Conservation (phyloP, 352 stramenopile species). For the Stramenopiles sp. region DNA sequence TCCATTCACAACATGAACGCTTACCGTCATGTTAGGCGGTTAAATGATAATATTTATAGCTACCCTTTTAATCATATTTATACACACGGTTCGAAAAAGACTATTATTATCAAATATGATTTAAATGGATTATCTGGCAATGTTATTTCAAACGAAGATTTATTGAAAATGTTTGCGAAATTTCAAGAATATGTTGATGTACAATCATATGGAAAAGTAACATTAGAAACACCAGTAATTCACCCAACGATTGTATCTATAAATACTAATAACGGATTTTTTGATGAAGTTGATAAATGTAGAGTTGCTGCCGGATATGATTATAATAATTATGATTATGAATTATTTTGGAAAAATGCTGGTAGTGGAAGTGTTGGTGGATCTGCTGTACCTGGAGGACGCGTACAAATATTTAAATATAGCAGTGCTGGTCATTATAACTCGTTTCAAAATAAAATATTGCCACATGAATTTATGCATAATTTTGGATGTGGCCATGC, state of each 20-base stretch:
- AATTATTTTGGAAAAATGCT: not conserved
- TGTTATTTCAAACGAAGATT: not conserved
- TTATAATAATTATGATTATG: not conserved
- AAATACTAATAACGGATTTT: not conserved
- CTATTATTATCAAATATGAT: not conserved
- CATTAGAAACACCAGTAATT: not conserved
- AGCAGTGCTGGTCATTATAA: not conserved
- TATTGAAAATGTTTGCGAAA: not conserved
- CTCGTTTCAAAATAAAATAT: not conserved
- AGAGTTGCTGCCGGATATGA: not conserved
- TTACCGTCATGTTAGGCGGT: no score
- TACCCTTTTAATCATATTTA: not conserved
- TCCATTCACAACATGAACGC: no score
- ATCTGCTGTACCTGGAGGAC: not conserved
- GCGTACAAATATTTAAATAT: not conserved
- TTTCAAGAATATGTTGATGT: not conserved
- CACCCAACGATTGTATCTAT: not conserved
- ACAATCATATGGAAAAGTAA: not conserved
- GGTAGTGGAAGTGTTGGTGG: not conserved
- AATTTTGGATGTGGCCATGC: not conserved
- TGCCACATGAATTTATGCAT: not conserved
- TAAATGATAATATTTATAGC: not conserved
- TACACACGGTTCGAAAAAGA: not conserved
- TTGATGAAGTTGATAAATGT: not conserved
- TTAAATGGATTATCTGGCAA: not conserved